Evolutionary conservation across 73 alveolate genomes (phyloP).

Genomic region (Diophrys appendiculata): DNA sequence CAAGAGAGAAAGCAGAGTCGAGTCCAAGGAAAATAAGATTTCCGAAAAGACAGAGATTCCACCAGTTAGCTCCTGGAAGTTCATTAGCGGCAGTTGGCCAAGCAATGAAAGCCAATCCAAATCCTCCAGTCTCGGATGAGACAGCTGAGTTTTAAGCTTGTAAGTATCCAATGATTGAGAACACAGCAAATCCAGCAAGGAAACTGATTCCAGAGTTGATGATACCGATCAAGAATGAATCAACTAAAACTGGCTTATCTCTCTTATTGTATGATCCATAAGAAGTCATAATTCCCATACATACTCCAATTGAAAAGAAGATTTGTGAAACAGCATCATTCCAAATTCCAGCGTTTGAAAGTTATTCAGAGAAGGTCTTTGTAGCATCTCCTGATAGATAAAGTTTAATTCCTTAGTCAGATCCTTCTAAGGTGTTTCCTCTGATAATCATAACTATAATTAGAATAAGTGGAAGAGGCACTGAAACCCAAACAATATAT

Average conservation of each 20-base stretch:
- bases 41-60: not conserved
- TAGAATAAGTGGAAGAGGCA: slow-evolving; percentile 3
- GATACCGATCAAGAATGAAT: no score
- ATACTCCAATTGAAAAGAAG: slow-evolving; percentile 5
- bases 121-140: no score
- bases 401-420: slow-evolving; percentile 4
- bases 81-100: not conserved
- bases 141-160: not conserved
- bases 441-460: no score
- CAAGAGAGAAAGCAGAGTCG: slow-evolving; percentile 16
- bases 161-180: not conserved
- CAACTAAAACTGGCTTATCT: not conserved
- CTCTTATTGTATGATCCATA: slow-evolving; percentile 18
- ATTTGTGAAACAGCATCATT: slow-evolving; percentile 14
- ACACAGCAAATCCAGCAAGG: slow-evolving; percentile 14
- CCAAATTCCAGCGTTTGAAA: slow-evolving; percentile 5
- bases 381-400: not conserved
- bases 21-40: slow-evolving; percentile 11
- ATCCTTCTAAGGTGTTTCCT: slow-evolving; percentile 2
- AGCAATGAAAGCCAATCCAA: slow-evolving; percentile 14
- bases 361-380: not conserved
- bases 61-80: not conserved
- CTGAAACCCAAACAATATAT: slow-evolving; percentile 1
- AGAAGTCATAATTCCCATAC: slow-evolving; percentile 33
- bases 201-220: not conserved